phyloP scores from a whole-genome alignment of 768 basidiomycete species.

The Termitomyces sp. region DNA sequence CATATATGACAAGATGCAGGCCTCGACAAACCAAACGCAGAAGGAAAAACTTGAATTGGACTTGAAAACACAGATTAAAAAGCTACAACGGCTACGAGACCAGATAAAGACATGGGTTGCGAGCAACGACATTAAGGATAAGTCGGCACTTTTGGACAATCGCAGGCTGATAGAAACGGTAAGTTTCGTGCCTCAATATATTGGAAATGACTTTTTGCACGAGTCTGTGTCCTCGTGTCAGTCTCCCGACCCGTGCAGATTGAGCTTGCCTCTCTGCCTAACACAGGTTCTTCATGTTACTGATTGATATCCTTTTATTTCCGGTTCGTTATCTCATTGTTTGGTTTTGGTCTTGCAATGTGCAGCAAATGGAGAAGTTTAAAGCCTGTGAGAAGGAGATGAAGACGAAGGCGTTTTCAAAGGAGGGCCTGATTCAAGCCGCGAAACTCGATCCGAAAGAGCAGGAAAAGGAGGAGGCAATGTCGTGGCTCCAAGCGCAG shows the following conservation, averaged over 20 bases:
- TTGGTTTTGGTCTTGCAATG: conserved; percentile 20
- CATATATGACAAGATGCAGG: conserved; percentile 98
- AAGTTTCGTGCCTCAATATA: conserved; percentile 30
- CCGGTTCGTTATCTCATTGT: conserved; percentile 20
- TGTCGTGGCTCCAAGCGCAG: conserved; percentile 79
- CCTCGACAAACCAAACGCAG: conserved; percentile 82
- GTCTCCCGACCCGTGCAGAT: conserved; percentile 15
- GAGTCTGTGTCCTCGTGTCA: conserved; percentile 10
- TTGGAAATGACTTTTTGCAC: conserved; percentile 8
- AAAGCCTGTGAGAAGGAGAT: conserved; percentile 99
- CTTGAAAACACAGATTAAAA: conserved; percentile 91
- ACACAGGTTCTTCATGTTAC: conserved; percentile 15
- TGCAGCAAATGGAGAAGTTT: conserved; percentile 99
- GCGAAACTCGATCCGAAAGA: conserved; percentile 95
- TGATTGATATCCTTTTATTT: conserved; percentile 19
- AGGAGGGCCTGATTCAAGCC: conserved; percentile 94
- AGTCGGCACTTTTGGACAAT: conserved; percentile 87
- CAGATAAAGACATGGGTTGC: conserved; percentile 99
- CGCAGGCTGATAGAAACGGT: conserved; percentile 97
- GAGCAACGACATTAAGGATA: conserved; percentile 99
- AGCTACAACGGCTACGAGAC: conserved; percentile 94
- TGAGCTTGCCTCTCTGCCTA: conserved; percentile 5
- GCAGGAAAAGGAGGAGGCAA: conserved; percentile 91
- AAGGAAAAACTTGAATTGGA: conserved; percentile 51
- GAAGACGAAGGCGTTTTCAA: conserved; percentile 99